Conservation (phyloP, 2,329 filamentous ascomycete species). For the Aspergillus puulaauensis region DNA sequence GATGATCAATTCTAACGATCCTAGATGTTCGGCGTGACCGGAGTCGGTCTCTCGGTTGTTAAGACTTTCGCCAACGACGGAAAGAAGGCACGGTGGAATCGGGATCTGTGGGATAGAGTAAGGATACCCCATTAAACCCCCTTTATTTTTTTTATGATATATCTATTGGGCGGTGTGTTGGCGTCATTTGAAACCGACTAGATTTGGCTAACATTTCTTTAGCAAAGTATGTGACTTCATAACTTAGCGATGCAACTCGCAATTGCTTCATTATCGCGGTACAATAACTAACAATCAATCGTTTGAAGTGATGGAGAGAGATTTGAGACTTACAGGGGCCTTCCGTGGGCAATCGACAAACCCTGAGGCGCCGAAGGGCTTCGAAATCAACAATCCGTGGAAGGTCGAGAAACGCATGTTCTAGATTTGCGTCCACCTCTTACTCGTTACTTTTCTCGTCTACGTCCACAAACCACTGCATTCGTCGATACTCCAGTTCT, state of each 20-base stretch:
- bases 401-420: conserved; percentile 54
- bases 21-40: conserved; percentile 62
- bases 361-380: conserved; percentile 58
- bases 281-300: conserved; percentile 24
- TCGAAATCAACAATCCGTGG: conserved; percentile 68
- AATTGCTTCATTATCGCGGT: not conserved
- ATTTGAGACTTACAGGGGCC: conserved; percentile 61
- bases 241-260: not conserved
- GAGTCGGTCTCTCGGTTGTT: conserved; percentile 57
- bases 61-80: conserved; percentile 63
- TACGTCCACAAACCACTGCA: conserved; percentile 16
- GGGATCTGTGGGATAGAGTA: conserved; percentile 66
- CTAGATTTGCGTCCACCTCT: conserved; percentile 23
- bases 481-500: not conserved
- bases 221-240: conserved; percentile 53
- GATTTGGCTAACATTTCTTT: conserved; percentile 40
- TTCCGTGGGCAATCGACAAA: conserved; percentile 62
- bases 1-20: conserved; percentile 18
- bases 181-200: conserved; percentile 14
- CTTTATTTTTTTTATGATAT: not conserved
- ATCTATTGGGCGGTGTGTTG: not conserved
- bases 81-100: conserved; percentile 59
- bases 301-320: conserved; percentile 64
- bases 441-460: conserved; percentile 18
- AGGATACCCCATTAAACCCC: conserved; percentile 26